phyloP scores from a whole-genome alignment of 768 basidiomycete genomes.

The Termitomyces titanicus region DNA sequence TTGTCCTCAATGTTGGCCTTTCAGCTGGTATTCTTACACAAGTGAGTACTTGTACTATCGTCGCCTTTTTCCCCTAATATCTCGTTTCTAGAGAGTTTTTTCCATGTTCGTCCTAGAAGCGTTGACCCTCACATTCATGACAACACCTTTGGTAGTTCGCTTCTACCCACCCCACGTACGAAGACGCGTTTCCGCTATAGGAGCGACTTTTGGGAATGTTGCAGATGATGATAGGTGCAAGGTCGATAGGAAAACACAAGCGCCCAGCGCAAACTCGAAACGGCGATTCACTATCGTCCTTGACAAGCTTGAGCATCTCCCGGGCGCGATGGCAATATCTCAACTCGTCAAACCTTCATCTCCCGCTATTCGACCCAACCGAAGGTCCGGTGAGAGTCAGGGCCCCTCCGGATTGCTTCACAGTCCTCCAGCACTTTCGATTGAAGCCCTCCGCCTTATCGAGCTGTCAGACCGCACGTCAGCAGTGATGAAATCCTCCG shows the following conservation, averaged over 20 bases:
- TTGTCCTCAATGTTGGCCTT: conserved; percentile 93
- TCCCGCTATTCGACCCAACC: conserved; percentile 10
- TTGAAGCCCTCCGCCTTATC: conserved; percentile 82
- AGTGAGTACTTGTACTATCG: conserved; percentile 23
- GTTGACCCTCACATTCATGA: conserved; percentile 79
- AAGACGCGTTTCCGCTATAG: conserved; percentile 41
- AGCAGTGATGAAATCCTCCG: conserved; percentile 81
- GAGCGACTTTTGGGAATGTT: conserved; percentile 45
- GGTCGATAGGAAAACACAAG: conserved; percentile 7
- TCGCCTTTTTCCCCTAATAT: background rate
- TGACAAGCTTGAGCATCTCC: conserved; percentile 86
- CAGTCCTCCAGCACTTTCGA: conserved; percentile 30
- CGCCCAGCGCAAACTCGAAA: conserved; percentile 1
- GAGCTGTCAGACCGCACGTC: conserved; percentile 86
- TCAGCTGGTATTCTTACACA: conserved; percentile 71
- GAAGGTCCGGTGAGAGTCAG: conserved; percentile 8
- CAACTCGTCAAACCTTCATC: conserved; percentile 63
- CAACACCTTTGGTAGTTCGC: conserved; percentile 67
- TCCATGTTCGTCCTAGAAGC: conserved; percentile 95
- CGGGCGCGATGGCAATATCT: conserved; percentile 85
- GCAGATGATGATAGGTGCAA: conserved; percentile 30
- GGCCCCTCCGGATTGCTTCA: background rate
- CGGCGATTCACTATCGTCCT: conserved; percentile 77
- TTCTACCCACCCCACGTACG: conserved; percentile 67
- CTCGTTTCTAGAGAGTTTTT: conserved; percentile 58